Evolutionary conservation across 306 rosid species (phyloP).

Genomic region (Vicia sativa): DNA sequence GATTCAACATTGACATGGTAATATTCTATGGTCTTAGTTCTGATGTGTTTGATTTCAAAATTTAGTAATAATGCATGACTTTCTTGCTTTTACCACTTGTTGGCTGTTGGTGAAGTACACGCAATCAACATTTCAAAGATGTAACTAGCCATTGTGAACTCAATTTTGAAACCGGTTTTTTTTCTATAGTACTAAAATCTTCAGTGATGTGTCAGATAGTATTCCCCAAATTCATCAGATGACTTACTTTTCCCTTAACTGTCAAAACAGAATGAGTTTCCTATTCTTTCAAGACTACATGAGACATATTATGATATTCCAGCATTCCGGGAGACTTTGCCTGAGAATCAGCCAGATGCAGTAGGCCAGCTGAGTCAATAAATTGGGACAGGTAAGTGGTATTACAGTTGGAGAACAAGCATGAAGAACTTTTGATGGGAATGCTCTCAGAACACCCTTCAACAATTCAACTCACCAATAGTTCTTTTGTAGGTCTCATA

Average conservation of each 20-base stretch:
- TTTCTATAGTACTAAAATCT: slow-evolving; percentile 1
- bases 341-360: slow-evolving; percentile 78
- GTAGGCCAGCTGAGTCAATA: slow-evolving; percentile 35
- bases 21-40: slow-evolving; percentile 11
- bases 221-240: slow-evolving; percentile 31
- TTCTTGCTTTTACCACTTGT: slow-evolving; percentile 14
- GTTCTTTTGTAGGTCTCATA: no score
- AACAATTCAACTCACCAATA: no score
- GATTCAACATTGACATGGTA: slow-evolving; percentile 69
- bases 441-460: no score
- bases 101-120: slow-evolving; percentile 12
- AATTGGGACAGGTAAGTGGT: slow-evolving; percentile 35
- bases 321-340: slow-evolving; percentile 65
- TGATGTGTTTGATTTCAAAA: slow-evolving; percentile 3
- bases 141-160: slow-evolving; percentile 5
- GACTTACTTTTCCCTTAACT: slow-evolving; percentile 14
- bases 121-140: not conserved
- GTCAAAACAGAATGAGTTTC: slow-evolving; percentile 62
- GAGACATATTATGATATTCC: slow-evolving; percentile 35
- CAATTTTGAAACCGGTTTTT: not conserved
- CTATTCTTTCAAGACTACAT: slow-evolving; percentile 26
- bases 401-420: no score
- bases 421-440: no score
- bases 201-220: not conserved
- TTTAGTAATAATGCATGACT: slow-evolving; percentile 5